phyloP scores from a whole-genome alignment of 495 filamentous ascomycete genomes.

The Penicillium atrosanguineum region DNA sequence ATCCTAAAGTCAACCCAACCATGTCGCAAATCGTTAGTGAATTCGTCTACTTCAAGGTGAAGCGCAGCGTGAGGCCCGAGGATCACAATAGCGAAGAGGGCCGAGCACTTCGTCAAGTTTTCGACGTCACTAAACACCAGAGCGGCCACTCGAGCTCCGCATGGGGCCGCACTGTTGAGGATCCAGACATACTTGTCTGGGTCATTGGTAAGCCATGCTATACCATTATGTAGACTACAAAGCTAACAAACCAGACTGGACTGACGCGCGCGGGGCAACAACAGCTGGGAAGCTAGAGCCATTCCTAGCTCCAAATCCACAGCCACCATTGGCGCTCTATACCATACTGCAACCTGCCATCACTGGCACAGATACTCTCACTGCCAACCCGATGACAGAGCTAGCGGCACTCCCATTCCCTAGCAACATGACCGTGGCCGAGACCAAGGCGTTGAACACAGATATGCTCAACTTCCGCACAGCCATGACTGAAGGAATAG shows the following conservation, averaged over 20 bases:
- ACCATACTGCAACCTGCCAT: conserved; percentile 34
- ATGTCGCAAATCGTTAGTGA: conserved; percentile 32
- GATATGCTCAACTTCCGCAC: conserved; percentile 34
- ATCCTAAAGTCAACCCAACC: background rate
- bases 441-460: conserved; percentile 21
- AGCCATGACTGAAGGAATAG: conserved; percentile 29
- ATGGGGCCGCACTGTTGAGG: conserved; percentile 41
- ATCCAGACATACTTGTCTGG: conserved; percentile 38
- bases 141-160: conserved; percentile 37
- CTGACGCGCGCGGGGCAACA: conserved; percentile 30
- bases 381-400: conserved; percentile 42
- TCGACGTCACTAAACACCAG: conserved; percentile 30
- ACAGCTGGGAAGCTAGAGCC: conserved; percentile 17
- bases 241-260: conserved; percentile 32
- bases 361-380: conserved; percentile 29
- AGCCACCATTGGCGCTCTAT: conserved; percentile 24
- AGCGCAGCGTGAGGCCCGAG: conserved; percentile 40
- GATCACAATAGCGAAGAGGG: conserved; percentile 36
- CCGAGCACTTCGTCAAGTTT: conserved; percentile 24
- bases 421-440: conserved; percentile 19
- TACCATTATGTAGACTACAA: background rate
- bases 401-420: conserved; percentile 33
- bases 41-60: conserved; percentile 41
- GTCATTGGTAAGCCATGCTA: conserved; percentile 29
- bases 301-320: conserved; percentile 24